These are phyloP conservation scores for Vigna trinervia DNA, from an alignment of 306 rosid genomes.

Conservation along the genomic window DNA sequence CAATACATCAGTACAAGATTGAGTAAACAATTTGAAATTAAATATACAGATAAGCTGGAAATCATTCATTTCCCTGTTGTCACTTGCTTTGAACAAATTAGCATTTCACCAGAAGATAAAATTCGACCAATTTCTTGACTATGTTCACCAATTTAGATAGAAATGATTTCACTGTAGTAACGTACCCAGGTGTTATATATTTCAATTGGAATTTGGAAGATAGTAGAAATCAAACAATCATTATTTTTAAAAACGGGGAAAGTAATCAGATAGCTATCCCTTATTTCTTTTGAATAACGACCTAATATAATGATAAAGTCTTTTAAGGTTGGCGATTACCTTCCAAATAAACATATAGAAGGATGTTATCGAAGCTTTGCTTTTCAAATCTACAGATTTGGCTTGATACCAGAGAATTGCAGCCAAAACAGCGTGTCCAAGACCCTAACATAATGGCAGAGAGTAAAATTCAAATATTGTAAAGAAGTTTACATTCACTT, in stretches of 20 bases:
- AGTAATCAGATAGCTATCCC: not conserved
- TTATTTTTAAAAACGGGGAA: conserved; percentile 17
- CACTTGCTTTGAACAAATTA: not conserved
- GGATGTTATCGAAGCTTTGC: conserved; percentile 86
- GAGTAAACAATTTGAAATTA: conserved; percentile 4
- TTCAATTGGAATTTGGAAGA: conserved; percentile 24
- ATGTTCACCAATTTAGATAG: not conserved
- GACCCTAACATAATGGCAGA: conserved; percentile 59
- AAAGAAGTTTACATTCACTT: conserved; percentile 14
- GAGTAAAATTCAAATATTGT: conserved; percentile 28
- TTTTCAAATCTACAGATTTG: conserved; percentile 80
- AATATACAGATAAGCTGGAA: not conserved
- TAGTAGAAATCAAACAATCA: conserved; percentile 25
- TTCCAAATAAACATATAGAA: conserved; percentile 98
- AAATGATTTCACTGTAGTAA: not conserved
- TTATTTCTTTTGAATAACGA: not conserved
- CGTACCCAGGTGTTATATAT: conserved; percentile 1
- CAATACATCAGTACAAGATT: conserved; percentile 28
- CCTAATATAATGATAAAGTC: conserved; percentile 24
- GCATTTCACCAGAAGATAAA: conserved; percentile 2
- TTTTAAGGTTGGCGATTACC: conserved; percentile 55
- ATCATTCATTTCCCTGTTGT: not conserved
- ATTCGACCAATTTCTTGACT: conserved; percentile 1
- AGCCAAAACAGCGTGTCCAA: conserved; percentile 78
- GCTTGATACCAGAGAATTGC: conserved; percentile 74